Evolutionary conservation across 345 rosid species (phyloP), one percentile per base, ranked within the genome.

Genomic region (Citrus maxima): DNA sequence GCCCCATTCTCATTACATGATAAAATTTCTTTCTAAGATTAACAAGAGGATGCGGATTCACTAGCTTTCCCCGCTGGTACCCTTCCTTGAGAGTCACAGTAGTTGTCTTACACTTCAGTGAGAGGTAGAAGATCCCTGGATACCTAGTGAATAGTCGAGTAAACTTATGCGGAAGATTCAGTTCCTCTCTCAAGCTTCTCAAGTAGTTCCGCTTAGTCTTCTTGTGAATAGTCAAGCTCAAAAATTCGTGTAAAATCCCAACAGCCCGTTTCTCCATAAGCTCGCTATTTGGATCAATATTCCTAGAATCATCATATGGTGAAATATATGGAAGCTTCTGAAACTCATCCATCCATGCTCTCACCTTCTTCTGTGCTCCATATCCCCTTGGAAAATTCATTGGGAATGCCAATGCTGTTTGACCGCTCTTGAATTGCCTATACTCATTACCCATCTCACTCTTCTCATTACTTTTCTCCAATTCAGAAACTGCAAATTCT

Each of bases 241-340:
- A 84, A 70, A 96, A 74, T 88, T 96, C 99, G 24, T 94, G 99
- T 79, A 96, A 80, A 65, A 96, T 92, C 54, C 98, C 98, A 30
- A 96, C 98, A 22, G 90, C 97, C 77, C 97, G 87, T 85, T 96
- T 96, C 92, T 96, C 97, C 99, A 96, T 94, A 56, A 96, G 94
- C 64, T 96, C 94, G 12, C 97, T 96, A 7, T 86, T 82, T 0
- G 94, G 93, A 54, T 96, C 98, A 14, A 96, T 89, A 62, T 83
- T 86, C 79, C 90, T 82, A 2, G 93, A 77, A 73, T 94, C 97
- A 73, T 94, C 99, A 25, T 96, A 96, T 0, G 98, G 98, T 16
- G 99, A 96, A 71, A 96, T 85, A 82, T 94, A 96, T 1, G 99
- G 98, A 74, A 96, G 87, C 80, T 93, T 96, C 76, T 94, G 97